Base-by-base conservation (phyloP, 257 asterid species). In the Lycium barbarum region DNA sequence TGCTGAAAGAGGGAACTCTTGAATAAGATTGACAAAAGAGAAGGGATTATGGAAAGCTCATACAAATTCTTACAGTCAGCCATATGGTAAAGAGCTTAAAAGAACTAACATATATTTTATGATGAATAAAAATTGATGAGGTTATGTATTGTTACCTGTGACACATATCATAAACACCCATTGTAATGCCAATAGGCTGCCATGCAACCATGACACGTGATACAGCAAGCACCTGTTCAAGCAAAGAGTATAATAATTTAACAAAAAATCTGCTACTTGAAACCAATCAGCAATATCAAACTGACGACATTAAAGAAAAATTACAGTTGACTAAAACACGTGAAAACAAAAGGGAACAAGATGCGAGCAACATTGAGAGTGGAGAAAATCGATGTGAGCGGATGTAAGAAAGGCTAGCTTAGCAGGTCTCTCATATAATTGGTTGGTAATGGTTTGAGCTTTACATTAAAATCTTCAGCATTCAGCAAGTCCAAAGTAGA, bases 131-230 rank as follows among this genome's bases (percentile, higher is more conserved):
- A 72, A 72, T 10, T 45, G 10, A 73, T 20, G 81, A 73, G 40
- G n/a, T 10, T 72, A 10, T 20, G 59, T 12, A 20, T 47, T 22
- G 22, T 38, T 93, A 97, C 99, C 99, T 92, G 91, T 93, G 99
- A 86, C 98, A 97, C 92, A 97, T 91, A 85, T 97, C 99, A 85
- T 95, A 97, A 26, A 95, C 99, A 68, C 99, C 99, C 99, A 97
- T 97, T 22, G 98, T 85, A 83, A 97, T 89, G 91, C 99, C 99
- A 85, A 97, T 94, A 55, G 99, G 98, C 88, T 94, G 98, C 99
- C 99, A 97, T n/a, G 98, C 92, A 72, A 97, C 99, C 98, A 95
- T 94, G 84, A 97, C 93, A 1, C 99, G 97, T 17, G 99, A 95
- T 84, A 93, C 98, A 84, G 99, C 99, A 76, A 97, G 99, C 81